Evolutionary conservation across 225 moss, liverwort and hornwort genomes (phyloP).

Genomic region (Polytrichum commune): DNA sequence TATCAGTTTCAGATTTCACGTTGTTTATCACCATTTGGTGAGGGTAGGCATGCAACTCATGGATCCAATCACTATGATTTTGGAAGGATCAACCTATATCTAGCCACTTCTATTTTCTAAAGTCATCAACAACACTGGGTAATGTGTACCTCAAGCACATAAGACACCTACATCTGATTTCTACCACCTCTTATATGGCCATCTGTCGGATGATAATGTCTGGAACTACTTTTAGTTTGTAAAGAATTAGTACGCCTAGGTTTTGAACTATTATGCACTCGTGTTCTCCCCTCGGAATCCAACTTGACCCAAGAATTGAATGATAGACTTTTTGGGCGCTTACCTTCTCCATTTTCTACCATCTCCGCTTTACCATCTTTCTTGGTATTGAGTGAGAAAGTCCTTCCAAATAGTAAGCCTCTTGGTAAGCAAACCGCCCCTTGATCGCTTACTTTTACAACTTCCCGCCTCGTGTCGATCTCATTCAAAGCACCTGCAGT

Average conservation of each 20-base stretch:
- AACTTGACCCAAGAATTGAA: slow-evolving; percentile 13
- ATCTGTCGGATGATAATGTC: background rate
- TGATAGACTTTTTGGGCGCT: slow-evolving; percentile 1
- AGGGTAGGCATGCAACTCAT: too few species aligned
- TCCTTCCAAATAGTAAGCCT: background rate
- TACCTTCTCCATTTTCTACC: background rate
- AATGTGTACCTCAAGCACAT: too few species aligned
- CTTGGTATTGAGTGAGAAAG: background rate
- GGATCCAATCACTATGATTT: too few species aligned
- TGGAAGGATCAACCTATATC: too few species aligned
- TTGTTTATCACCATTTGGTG: too few species aligned
- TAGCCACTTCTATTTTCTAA: too few species aligned
- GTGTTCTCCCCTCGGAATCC: background rate
- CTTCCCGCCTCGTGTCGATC: background rate
- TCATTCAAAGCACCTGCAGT: background rate
- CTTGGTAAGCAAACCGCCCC: background rate
- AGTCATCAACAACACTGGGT: too few species aligned
- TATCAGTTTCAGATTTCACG: too few species aligned
- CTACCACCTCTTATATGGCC: background rate
- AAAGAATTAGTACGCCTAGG: background rate
- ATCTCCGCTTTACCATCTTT: background rate
- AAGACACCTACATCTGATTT: background rate
- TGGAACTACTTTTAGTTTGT: background rate
- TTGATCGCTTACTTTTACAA: background rate
- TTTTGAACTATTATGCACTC: background rate